These are phyloP conservation scores for Micromonas pusilla DNA, from an alignment of 139 green algal genomes.

Conservation along the genomic window DNA sequence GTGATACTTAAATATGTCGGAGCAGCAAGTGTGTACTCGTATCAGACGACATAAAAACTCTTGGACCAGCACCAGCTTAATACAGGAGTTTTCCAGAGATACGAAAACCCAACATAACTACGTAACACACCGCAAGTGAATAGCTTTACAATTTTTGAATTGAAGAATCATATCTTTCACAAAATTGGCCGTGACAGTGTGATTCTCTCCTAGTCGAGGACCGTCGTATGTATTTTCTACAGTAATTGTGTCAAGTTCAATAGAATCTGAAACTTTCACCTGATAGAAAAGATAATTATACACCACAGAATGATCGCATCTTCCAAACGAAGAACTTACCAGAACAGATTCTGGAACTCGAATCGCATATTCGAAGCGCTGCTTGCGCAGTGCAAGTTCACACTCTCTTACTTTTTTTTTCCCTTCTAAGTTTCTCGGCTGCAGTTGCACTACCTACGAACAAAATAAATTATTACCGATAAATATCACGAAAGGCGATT, in stretches of 20 bases:
- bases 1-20: not conserved
- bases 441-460: conserved; percentile 26
- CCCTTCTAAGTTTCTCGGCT: conserved; percentile 79
- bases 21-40: too few species aligned
- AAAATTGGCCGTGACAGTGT: not conserved
- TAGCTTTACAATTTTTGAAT: conserved; percentile 17
- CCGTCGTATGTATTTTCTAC: not conserved
- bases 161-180: not conserved
- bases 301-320: too few species aligned
- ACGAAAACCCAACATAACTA: not conserved
- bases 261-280: not conserved
- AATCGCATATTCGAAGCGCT: conserved; percentile 79
- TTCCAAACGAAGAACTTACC: not conserved
- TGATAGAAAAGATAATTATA: conserved; percentile 4
- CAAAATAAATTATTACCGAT: not conserved
- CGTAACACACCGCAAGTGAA: not conserved
- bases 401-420: conserved; percentile 78
- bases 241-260: not conserved
- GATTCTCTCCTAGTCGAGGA: not conserved
- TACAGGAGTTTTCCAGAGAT: too few species aligned
- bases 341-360: not conserved
- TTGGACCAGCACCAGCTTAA: too few species aligned
- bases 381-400: conserved; percentile 79
- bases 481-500: not conserved
- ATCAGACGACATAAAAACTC: too few species aligned